These are phyloP conservation scores for Pichia sp. DNA, from an alignment of 1,139 yeast species.

Conservation along the genomic window DNA sequence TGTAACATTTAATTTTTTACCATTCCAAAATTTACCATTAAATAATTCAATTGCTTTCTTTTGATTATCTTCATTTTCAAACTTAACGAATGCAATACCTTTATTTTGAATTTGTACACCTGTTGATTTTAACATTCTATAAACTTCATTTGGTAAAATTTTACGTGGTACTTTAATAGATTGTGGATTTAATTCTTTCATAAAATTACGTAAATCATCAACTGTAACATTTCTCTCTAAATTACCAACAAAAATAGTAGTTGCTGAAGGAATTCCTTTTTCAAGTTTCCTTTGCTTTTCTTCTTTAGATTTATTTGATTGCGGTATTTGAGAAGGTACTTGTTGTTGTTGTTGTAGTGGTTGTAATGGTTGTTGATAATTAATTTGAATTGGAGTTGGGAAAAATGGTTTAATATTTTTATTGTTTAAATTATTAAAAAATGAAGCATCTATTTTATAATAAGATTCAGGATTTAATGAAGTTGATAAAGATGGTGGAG, in stretches of 20 bases:
- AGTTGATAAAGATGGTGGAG: conserved; percentile 5
- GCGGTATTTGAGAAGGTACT: conserved; percentile 1
- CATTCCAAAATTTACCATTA: conserved; percentile 47
- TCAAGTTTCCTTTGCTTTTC: conserved; percentile 30
- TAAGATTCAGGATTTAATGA: too few relatives aligned
- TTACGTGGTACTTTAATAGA: conserved; percentile 56
- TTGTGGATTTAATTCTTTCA: conserved; percentile 43
- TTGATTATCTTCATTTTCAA: conserved; percentile 43
- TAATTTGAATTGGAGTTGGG: conserved; percentile 9
- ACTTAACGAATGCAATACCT: conserved; percentile 60
- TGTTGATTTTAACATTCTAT: conserved; percentile 37
- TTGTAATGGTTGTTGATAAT: too few relatives aligned
- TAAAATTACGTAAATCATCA: conserved; percentile 39
- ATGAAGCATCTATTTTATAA: too few relatives aligned
- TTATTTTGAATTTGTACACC: conserved; percentile 43
- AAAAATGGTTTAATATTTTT: conserved; percentile 13
- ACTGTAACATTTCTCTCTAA: conserved; percentile 45
- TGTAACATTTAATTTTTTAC: conserved; percentile 49
- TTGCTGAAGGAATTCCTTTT: conserved; percentile 51
- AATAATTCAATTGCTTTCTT: conserved; percentile 44
- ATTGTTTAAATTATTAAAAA: conserved; percentile 1
- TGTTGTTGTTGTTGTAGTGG: neutral
- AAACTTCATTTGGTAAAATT: conserved; percentile 37
- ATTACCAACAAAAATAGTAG: conserved; percentile 55
- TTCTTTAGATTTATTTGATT: conserved; percentile 18